Percentiles rank a stretch among this genome's conserved stretches.
These are phyloP conservation scores for Physcia stellaris DNA, from an alignment of 495 filamentous ascomycete genomes.

Conservation along the genomic window DNA sequence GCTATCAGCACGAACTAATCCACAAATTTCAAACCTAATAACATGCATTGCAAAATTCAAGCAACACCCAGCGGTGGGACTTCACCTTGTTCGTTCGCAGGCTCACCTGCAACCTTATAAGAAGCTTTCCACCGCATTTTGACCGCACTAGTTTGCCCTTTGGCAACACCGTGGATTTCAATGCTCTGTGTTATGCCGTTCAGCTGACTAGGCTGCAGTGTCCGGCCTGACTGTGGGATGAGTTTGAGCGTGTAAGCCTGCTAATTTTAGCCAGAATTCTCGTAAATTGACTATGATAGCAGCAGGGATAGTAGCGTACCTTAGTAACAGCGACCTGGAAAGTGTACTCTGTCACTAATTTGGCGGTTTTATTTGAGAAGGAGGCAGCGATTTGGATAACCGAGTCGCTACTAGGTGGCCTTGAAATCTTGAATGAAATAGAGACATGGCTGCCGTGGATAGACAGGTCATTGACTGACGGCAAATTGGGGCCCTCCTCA, in stretches of 20 bases:
- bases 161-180: conserved; percentile 55
- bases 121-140: conserved; percentile 81
- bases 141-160: conserved; percentile 57
- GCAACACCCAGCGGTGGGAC: conserved; percentile 72
- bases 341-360: conserved; percentile 63
- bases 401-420: conserved; percentile 27
- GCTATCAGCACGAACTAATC: no score
- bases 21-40: no score
- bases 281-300: background rate
- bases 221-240: conserved; percentile 68
- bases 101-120: conserved; percentile 55
- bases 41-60: no score
- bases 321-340: conserved; percentile 91
- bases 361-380: conserved; percentile 67
- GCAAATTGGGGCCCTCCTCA: conserved; percentile 36
- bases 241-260: conserved; percentile 71
- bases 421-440: conserved; percentile 35
- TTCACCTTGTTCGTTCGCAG: conserved; percentile 74
- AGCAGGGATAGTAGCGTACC: conserved; percentile 33
- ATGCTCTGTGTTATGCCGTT: conserved; percentile 76
- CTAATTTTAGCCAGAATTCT: conserved; percentile 1
- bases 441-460: conserved; percentile 43
- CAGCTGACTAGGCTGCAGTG: conserved; percentile 56
- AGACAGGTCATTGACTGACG: conserved; percentile 43
- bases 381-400: conserved; percentile 41